Base-by-base conservation (phyloP, 1,139 yeast species). In the Suhomyces atakaporum region DNA sequence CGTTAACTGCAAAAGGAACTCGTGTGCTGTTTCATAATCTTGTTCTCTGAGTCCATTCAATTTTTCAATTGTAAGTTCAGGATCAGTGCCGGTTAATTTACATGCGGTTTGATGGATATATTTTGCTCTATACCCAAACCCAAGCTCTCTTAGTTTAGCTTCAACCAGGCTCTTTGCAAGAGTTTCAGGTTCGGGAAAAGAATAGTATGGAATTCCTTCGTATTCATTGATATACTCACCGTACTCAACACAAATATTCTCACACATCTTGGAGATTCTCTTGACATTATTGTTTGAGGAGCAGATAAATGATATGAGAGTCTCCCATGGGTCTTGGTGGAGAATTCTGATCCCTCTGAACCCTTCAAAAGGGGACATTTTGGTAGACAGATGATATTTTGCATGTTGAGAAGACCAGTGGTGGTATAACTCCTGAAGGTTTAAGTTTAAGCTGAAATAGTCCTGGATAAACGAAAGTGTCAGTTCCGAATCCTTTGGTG, bases 321-420 rank as follows among this genome's bases (percentile, higher is more conserved):
- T 88, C 53, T 94, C 98, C 97, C 97, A 92, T 0, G 98, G 98
- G 46, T 90, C 96, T 58, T 92, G 97, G 33, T 90, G 72, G 20
- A 90, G 72, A 41, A 89, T 86, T 25, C 97, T 66, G 18, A 90
- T 81, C 0, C 98, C 98, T 3, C 69, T 66, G 39, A 80, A 78
- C 16, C 62, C 60, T 3, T 59, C 42, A 47, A 71, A 71, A 2
- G 72, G 69, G 2, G 70, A 60, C 10, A 51, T 39, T 12, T 58
- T 51, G 25, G 52, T 59, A 53, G 49, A 39, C 59, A 51, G 58
- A 77, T 75, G 38, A 37, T 22, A 38, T 21, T 22, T 32, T 73
- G 61, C 16, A 55, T 89, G 95, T 9, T 62, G 69, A 1, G 44
- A 38, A 4, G 72, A 52, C 97, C 97, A 92, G 19, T 72, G 66